Evolutionary conservation across 2,329 filamentous ascomycete genomes (phyloP).

Genomic region (Setomelanomma holmii): DNA sequence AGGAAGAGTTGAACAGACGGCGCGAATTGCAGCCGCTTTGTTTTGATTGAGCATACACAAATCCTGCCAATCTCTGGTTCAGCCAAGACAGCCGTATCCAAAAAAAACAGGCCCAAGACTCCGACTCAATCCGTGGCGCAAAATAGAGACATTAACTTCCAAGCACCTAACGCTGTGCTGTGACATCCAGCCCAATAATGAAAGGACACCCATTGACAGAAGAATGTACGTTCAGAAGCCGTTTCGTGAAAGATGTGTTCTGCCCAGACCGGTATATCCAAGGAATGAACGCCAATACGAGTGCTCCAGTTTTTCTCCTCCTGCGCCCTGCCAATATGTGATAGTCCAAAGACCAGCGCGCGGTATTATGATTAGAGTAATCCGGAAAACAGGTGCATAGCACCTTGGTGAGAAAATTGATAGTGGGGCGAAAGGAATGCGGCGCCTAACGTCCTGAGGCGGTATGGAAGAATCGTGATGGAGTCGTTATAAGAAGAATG

Average conservation of each 20-base stretch:
- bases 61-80: background rate
- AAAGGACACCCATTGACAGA: background rate
- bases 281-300: background rate
- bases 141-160: background rate
- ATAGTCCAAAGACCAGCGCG: background rate
- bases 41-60: background rate
- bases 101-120: background rate
- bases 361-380: background rate
- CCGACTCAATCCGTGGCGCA: too few relatives aligned
- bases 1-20: background rate
- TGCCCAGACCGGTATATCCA: background rate
- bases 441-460: conserved; percentile 1
- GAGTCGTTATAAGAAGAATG: background rate
- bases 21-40: background rate
- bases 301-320: background rate
- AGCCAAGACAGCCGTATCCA: background rate
- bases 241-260: background rate
- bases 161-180: background rate
- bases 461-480: background rate
- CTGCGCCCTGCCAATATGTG: background rate
- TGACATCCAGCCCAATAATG: background rate
- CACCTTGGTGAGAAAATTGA: background rate
- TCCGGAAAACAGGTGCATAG: background rate
- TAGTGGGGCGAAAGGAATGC: background rate
- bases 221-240: background rate